These are phyloP conservation scores for Pseudogymnoascus sp. DNA, from an alignment of 2,329 filamentous ascomycete species.

Conservation along the genomic window DNA sequence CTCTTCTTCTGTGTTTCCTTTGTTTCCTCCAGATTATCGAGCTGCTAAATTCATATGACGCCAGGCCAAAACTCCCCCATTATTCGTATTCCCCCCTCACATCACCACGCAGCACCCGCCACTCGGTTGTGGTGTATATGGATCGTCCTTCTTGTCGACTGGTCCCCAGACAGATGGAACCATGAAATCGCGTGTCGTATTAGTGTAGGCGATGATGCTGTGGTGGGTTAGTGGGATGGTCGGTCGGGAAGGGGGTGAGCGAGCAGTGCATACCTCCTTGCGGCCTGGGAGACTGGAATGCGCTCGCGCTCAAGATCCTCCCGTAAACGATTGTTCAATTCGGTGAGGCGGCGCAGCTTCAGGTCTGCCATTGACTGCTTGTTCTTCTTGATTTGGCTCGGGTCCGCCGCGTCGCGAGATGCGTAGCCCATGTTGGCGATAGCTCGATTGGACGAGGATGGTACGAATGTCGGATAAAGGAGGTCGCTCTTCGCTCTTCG, in stretches of 20 bases:
- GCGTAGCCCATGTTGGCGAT: conserved; percentile 40
- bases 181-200: conserved; percentile 98
- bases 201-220: conserved; percentile 97
- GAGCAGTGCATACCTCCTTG: conserved; percentile 60
- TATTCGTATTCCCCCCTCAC: conserved; percentile 38
- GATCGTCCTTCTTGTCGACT: conserved; percentile 91
- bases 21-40: conserved; percentile 1
- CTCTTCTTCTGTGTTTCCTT: neutral
- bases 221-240: conserved; percentile 12
- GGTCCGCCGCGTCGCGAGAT: conserved; percentile 58
- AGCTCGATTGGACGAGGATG: neutral
- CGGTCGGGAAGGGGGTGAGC: conserved; percentile 10
- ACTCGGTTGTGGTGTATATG: conserved; percentile 93
- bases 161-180: conserved; percentile 96
- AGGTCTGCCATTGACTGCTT: conserved; percentile 99
- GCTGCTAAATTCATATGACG: neutral
- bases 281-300: conserved; percentile 90
- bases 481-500: neutral
- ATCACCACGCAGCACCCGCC: conserved; percentile 93
- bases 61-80: neutral
- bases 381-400: conserved; percentile 73
- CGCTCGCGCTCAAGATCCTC: conserved; percentile 93
- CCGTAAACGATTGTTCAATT: conserved; percentile 90
- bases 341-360: conserved; percentile 90
- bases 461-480: neutral